phyloP scores from a whole-genome alignment of 2,329 filamentous ascomycete species.

The Aspergillus unguis region DNA sequence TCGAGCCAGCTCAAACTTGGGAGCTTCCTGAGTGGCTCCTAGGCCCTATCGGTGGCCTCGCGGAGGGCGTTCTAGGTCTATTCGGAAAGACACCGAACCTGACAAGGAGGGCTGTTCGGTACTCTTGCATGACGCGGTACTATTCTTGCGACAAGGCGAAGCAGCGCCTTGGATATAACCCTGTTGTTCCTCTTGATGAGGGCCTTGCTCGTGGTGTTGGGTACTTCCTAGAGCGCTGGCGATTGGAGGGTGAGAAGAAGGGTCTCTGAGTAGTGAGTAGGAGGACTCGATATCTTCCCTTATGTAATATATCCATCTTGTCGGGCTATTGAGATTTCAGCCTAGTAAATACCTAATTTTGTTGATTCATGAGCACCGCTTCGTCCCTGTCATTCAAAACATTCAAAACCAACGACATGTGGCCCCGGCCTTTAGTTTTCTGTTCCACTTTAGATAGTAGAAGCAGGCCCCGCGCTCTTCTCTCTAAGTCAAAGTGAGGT shows the following conservation, averaged over 20 bases:
- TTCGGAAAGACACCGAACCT: constrained; percentile 47
- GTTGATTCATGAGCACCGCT: not conserved
- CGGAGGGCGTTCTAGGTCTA: constrained; percentile 42
- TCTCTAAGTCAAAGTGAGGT: too few relatives aligned
- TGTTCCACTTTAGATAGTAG: too few relatives aligned
- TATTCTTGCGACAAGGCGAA: constrained; percentile 49
- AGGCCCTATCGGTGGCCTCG: constrained; percentile 38
- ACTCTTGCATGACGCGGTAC: constrained; percentile 49
- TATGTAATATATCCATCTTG: not conserved
- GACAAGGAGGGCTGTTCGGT: constrained; percentile 44
- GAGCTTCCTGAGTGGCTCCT: constrained; percentile 40
- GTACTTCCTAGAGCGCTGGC: constrained; percentile 36
- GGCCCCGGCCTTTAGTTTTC: too few relatives aligned
- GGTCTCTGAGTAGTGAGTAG: constrained; percentile 27
- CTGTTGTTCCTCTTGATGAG: constrained; percentile 46
- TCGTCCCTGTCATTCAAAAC: not conserved
- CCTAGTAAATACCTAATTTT: constrained; percentile 3
- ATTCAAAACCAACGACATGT: too few relatives aligned
- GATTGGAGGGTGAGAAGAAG: constrained; percentile 39
- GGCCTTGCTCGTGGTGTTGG: constrained; percentile 46
- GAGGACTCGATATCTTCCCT: not conserved
- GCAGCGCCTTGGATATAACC: constrained; percentile 43
- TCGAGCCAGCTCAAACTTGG: constrained; percentile 43
- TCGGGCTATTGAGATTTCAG: not conserved
- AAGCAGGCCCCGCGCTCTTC: too few relatives aligned